Evolutionary conservation across 148 eudicot species (phyloP), one percentile per base, ranked within the genome.

Genomic region (Mesembryanthemum crystallinum): DNA sequence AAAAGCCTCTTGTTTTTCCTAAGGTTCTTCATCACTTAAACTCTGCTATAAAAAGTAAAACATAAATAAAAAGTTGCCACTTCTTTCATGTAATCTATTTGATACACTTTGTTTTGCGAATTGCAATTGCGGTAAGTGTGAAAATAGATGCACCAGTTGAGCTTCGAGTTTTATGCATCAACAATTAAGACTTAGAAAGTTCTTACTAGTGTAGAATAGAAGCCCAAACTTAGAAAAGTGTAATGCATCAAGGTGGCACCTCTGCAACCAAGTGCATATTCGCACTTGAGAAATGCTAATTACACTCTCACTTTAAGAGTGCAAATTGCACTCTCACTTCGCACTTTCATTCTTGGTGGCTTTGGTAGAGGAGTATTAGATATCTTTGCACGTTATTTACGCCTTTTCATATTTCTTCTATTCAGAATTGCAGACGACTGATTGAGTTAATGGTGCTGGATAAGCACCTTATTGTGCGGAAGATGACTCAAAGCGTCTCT

Each of bases 381-480:
- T 17, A n/a, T n/a, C n/a, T n/a, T n/a, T 29, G 20, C 8, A 10
- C 18, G 13, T 70, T 33, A n/a, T 23, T 77, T 24, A 79, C 43
- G 14, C 42, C 23, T 15, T 12, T 74, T 64, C n/a, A 30, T 35
- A 69, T 78, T 30, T 60, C 39, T 35, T 2, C 45, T 84, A 47
- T 77, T 24, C 94, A 95, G 98, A 89, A 90, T 79, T 88, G 97
- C 82, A 86, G 89, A 77, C 83, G 73, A 70, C 80, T 95, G 73
- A 74, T 92, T 78, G 88, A 92, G 78, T 77, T 87, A 63, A 84
- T 95, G 97, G 77, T 89, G 72, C 32, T 92, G 79, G 96, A 95
- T 49, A 88, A 88, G 37, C 90, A 88, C 84, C 80, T 95, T 58
- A 77, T 72, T 24, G 86, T 84, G 72, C 83, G 97, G 33, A 92